A percentile compares a stretch with the other conserved stretches of the same genome.
phyloP scores from a whole-genome alignment of 83 land plant species.

The Diphasiastrum complanatum region DNA sequence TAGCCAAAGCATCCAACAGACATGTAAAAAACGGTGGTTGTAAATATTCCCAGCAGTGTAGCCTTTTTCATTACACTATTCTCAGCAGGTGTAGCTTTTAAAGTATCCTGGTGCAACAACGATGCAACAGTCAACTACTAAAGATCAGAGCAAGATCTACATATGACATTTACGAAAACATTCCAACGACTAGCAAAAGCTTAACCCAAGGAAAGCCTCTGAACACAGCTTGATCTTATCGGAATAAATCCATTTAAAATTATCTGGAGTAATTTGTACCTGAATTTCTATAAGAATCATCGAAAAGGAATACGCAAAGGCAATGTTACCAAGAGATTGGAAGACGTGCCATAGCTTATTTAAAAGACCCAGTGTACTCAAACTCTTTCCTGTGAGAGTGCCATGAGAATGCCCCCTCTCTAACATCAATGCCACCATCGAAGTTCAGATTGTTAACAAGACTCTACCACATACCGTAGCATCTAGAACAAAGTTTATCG shows the following conservation, averaged over 20 bases:
- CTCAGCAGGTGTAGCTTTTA: constrained; percentile 74
- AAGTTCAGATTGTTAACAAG: no score
- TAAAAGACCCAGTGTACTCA: constrained; percentile 2
- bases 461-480: no score
- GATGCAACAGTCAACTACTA: neutral
- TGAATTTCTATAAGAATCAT: constrained; percentile 65
- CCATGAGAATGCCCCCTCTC: constrained; percentile 38
- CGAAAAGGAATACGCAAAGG: constrained; percentile 71
- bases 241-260: neutral
- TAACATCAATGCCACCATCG: no score
- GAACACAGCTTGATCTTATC: neutral
- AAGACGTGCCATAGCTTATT: constrained; percentile 45
- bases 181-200: neutral
- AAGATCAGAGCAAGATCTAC: neutral
- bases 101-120: constrained; percentile 56
- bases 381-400: constrained; percentile 38
- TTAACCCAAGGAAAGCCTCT: neutral
- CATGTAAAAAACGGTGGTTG: constrained; percentile 66
- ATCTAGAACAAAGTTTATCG: no score
- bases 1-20: constrained; percentile 81
- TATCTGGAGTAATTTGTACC: constrained; percentile 20
- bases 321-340: constrained; percentile 72
- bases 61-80: constrained; percentile 80
- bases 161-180: neutral
- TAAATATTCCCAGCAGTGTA: constrained; percentile 40